phyloP scores from a whole-genome alignment of 495 filamentous ascomycete species.

The Pyronema omphalodes region DNA sequence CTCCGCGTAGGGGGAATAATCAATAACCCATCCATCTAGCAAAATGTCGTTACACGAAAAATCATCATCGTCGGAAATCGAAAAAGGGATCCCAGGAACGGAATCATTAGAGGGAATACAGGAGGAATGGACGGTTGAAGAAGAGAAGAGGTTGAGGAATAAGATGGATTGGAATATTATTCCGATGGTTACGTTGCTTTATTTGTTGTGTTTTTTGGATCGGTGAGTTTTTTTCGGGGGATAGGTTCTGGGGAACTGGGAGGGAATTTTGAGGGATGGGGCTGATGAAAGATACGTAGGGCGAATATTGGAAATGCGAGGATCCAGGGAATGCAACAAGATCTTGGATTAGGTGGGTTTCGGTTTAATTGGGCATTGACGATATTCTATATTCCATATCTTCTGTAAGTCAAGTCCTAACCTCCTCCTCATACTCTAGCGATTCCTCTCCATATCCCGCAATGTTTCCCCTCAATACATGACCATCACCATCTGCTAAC shows the following conservation, averaged over 20 bases:
- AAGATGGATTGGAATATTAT: constrained; percentile 36
- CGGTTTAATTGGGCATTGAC: constrained; percentile 42
- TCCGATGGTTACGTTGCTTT: constrained; percentile 35
- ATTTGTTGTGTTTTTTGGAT: constrained; percentile 44
- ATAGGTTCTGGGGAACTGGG: not conserved
- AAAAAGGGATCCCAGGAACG: not conserved
- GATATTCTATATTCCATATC: constrained; percentile 50
- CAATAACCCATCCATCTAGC: too few relatives aligned
- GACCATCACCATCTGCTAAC: not conserved
- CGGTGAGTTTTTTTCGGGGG: constrained; percentile 16
- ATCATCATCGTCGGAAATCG: not conserved
- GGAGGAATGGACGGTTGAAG: constrained; percentile 30
- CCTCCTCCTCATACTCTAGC: too few relatives aligned
- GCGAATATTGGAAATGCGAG: constrained; percentile 31
- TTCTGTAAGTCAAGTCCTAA: constrained; percentile 19
- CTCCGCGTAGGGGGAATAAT: too few relatives aligned
- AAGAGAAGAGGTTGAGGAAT: constrained; percentile 33
- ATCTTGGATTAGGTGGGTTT: constrained; percentile 29
- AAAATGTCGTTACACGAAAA: constrained; percentile 1
- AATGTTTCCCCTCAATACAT: not conserved
- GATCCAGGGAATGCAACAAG: constrained; percentile 34
- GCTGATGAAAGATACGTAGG: constrained; percentile 3
- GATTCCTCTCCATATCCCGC: not conserved
- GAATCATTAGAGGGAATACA: not conserved
- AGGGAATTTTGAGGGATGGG: not conserved